Evolutionary conservation across 495 filamentous ascomycete species (phyloP).

Genomic region (Venustampulla echinocandica): DNA sequence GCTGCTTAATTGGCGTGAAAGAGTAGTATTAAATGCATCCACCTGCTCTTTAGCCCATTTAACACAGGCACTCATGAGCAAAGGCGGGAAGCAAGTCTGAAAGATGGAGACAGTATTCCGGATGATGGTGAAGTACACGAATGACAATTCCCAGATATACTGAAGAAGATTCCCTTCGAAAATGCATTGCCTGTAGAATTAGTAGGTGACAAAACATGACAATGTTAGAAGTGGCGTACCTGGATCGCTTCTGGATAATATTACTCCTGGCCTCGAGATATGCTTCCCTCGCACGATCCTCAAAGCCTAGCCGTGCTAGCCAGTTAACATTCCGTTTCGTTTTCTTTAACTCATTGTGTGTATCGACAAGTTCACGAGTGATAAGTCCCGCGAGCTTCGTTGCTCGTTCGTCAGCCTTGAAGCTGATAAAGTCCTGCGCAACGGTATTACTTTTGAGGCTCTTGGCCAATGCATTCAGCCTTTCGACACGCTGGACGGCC

Average conservation of each 20-base stretch:
- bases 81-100: conserved; percentile 76
- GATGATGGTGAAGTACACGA: conserved; percentile 91
- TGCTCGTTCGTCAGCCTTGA: conserved; percentile 83
- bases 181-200: conserved; percentile 61
- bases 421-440: conserved; percentile 79
- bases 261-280: conserved; percentile 72
- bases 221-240: conserved; percentile 42
- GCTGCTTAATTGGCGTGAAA: conserved; percentile 72
- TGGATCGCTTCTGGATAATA: conserved; percentile 68
- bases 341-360: conserved; percentile 58
- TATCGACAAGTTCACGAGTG: conserved; percentile 62
- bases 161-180: conserved; percentile 87
- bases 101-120: conserved; percentile 83
- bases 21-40: conserved; percentile 75
- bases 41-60: conserved; percentile 93
- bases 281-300: conserved; percentile 77
- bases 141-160: conserved; percentile 94
- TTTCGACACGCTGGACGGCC: conserved; percentile 73
- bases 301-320: conserved; percentile 78
- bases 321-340: conserved; percentile 68
- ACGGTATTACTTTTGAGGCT: conserved; percentile 74
- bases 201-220: background rate
- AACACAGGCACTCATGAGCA: conserved; percentile 84
- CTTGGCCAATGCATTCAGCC: conserved; percentile 66
- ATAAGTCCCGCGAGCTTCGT: conserved; percentile 66